These are phyloP conservation scores for Exophiala viscosa DNA, from an alignment of 2,329 filamentous ascomycete species.

Conservation along the genomic window DNA sequence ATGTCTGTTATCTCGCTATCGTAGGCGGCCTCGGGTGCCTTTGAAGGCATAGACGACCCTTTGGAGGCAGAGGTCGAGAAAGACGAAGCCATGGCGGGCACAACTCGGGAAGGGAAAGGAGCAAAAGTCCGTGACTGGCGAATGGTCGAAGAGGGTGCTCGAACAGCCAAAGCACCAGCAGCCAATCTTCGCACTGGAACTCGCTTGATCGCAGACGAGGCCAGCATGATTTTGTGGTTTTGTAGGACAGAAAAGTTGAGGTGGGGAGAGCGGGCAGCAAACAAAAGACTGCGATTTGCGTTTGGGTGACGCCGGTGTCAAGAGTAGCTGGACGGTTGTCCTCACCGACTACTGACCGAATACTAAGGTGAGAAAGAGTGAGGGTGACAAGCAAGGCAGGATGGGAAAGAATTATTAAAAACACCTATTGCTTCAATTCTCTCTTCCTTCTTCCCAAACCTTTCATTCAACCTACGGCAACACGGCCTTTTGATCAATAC, in stretches of 20 bases:
- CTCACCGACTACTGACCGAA: neutral
- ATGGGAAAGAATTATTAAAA: no score
- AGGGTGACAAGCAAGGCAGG: neutral
- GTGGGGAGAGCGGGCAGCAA: conserved; percentile 4
- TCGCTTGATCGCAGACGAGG: conserved; percentile 24
- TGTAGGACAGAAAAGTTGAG: conserved; percentile 1
- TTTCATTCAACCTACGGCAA: no score
- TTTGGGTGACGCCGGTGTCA: neutral
- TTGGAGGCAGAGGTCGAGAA: conserved; percentile 45
- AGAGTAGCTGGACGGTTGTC: neutral
- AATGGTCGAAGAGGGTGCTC: conserved; percentile 18
- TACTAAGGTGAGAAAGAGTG: neutral
- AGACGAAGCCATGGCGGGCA: conserved; percentile 22
- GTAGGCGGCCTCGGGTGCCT: conserved; percentile 55
- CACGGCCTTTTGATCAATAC: no score
- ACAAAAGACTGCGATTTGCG: neutral
- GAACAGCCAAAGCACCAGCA: conserved; percentile 23
- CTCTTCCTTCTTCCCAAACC: no score
- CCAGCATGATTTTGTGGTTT: conserved; percentile 20
- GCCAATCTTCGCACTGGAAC: conserved; percentile 26
- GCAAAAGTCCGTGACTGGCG: conserved; percentile 11
- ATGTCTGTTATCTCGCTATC: conserved; percentile 94
- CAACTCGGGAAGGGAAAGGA: conserved; percentile 4
- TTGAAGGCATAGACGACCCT: conserved; percentile 37
- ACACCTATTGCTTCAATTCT: no score